phyloP scores from a whole-genome alignment of 768 basidiomycete genomes.

The Lactarius hengduanensis region DNA sequence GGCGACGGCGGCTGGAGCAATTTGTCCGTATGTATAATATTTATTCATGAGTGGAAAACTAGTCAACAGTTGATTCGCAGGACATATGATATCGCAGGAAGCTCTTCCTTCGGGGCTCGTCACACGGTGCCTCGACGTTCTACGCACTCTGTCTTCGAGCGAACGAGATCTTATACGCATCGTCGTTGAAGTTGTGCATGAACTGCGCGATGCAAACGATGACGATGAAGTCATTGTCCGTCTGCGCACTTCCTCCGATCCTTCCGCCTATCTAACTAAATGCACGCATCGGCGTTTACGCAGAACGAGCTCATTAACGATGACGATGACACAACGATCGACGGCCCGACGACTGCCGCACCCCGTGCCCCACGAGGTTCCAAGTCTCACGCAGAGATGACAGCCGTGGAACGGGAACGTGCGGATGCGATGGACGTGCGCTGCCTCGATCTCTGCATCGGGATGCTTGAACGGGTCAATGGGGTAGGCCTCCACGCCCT shows the following conservation, averaged over 20 bases:
- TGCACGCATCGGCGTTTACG: slow-evolving; percentile 3
- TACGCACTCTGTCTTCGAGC: slow-evolving; percentile 64
- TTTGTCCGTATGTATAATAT: slow-evolving; percentile 64
- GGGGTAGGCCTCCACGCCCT: slow-evolving; percentile 50
- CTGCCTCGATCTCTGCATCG: slow-evolving; percentile 74
- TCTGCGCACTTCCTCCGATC: not conserved
- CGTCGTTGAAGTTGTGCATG: slow-evolving; percentile 84
- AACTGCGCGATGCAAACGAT: slow-evolving; percentile 61
- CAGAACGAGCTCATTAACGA: slow-evolving; percentile 33
- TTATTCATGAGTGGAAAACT: not conserved
- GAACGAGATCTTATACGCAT: slow-evolving; percentile 87
- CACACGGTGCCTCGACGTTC: slow-evolving; percentile 76
- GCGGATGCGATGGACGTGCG: slow-evolving; percentile 67
- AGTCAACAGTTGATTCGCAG: slow-evolving; percentile 38
- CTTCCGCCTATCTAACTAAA: not conserved
- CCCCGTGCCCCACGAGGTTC: slow-evolving; percentile 30
- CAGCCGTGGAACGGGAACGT: slow-evolving; percentile 56
- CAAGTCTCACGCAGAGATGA: slow-evolving; percentile 44
- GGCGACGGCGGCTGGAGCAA: slow-evolving; percentile 81
- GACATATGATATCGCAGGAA: slow-evolving; percentile 77
- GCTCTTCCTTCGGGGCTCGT: slow-evolving; percentile 67
- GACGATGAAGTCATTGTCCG: slow-evolving; percentile 36
- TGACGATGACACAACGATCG: slow-evolving; percentile 39
- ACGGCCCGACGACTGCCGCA: slow-evolving; percentile 32
- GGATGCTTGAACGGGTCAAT: slow-evolving; percentile 84